Evolutionary conservation across 1,284 basidiomycete species (phyloP).

Genomic region (Apiotrichum sp.): DNA sequence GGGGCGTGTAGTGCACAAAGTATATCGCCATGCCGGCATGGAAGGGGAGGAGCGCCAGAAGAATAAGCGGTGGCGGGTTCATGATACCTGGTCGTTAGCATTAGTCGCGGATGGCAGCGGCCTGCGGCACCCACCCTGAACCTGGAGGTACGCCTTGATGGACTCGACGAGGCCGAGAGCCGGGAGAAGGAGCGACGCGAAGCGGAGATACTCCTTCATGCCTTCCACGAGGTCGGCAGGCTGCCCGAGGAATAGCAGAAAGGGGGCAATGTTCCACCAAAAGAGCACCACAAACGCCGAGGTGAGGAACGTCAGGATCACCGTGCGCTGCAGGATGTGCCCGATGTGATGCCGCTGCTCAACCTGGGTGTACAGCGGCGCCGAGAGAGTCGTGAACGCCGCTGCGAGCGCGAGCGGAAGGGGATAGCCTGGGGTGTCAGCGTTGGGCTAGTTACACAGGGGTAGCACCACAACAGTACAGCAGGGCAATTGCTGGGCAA

Average conservation of each 20-base stretch:
- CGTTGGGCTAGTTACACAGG: no score
- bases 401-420: conserved; percentile 32
- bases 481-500: no score
- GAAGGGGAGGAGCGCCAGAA: conserved; percentile 23
- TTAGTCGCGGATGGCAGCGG: background rate
- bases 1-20: conserved; percentile 24
- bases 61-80: conserved; percentile 23
- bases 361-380: conserved; percentile 25
- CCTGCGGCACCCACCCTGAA: conserved; percentile 17
- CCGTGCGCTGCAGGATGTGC: conserved; percentile 30
- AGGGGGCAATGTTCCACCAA: conserved; percentile 31
- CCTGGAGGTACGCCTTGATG: conserved; percentile 28
- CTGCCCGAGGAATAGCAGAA: conserved; percentile 24
- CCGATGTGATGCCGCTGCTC: conserved; percentile 30
- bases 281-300: conserved; percentile 19
- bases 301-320: conserved; percentile 25
- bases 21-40: conserved; percentile 20
- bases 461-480: no score
- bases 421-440: conserved; percentile 14
- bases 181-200: conserved; percentile 12
- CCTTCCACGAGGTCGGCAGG: conserved; percentile 21
- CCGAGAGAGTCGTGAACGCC: conserved; percentile 37
- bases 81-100: conserved; percentile 18
- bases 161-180: conserved; percentile 25
- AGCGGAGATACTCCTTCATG: conserved; percentile 19